Base-by-base conservation (phyloP, 2,329 filamentous ascomycete genomes). In the Phialemoniopsis sp. region DNA sequence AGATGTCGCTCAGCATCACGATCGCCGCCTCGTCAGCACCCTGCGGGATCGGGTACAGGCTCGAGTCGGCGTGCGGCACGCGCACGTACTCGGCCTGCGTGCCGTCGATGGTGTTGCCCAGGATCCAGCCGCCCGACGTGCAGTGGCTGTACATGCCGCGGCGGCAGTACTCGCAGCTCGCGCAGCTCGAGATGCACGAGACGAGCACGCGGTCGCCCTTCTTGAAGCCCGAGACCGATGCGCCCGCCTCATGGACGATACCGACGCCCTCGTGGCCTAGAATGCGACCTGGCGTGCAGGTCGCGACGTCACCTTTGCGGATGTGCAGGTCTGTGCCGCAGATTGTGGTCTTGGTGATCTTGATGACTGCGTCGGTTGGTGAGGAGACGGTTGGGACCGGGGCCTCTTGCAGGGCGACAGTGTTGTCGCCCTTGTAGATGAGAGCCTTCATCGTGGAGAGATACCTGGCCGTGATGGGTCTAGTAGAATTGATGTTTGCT, bases 301-400 rank as follows among this genome's bases (percentile, higher is more conserved):
- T 71, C 0, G 73, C 62, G 0, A 79, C 72, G 46, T 78, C 63
- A 13, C 74, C 75, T 41, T 72, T 69, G 41, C 66, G 55, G 43
- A 80, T 78, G 49, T 80, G 76, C 13, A 79, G 55, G 48, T 80
- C 76, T 0, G 69, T 70, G 17, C 73, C 72, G 49, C 74, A 78
- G 46, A 75, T 74, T 10, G 70, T 72, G 1, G 67, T 66, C 38
- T 73, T 63, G 8, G 58, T 56, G 31, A 76, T 41, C 40, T 65
- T 68, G 36, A 78, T 55, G 18, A 78, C 60, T 13, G 72, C 70
- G 42, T 78, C 73, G 2, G 64, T 67, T 3, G 68, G 58, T 2
- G 50, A 46, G 14, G 53, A 41, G n/a, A 76, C 47, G 14, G 47
- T 51, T 4, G 72, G 73, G 8, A 60, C 54, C 0, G 69, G 64